A percentile compares a stretch with the other conserved stretches of the same genome.
Evolutionary conservation across 805 yeast genomes (phyloP).

Genomic region (Metschnikowia cubensis): DNA sequence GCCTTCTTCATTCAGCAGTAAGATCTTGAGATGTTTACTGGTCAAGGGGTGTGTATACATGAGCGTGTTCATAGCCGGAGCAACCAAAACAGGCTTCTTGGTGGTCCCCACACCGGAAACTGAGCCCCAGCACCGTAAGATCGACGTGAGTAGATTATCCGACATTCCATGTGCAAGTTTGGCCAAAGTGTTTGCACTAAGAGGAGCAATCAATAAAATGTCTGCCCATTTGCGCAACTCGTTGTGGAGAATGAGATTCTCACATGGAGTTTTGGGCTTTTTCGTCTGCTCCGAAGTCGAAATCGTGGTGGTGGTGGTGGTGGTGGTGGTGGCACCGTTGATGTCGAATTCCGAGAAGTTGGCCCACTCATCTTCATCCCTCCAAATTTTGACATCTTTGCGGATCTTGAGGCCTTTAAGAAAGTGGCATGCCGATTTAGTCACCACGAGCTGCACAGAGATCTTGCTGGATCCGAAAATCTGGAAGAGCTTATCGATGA

Average conservation of each 20-base stretch:
- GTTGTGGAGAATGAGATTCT: conserved; percentile 38
- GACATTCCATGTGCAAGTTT: conserved; percentile 43
- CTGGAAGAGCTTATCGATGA: conserved; percentile 81
- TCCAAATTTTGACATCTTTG: conserved; percentile 79
- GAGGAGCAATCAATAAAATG: conserved; percentile 43
- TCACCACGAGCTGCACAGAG: conserved; percentile 80
- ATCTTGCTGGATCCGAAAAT: conserved; percentile 66
- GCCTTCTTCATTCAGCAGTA: conserved; percentile 34
- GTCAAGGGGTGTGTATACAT: conserved; percentile 48
- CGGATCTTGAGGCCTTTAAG: conserved; percentile 56
- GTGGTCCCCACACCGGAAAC: conserved; percentile 13
- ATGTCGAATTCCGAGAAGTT: conserved; percentile 29
- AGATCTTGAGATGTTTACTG: conserved; percentile 33
- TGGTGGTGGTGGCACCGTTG: conserved; percentile 16
- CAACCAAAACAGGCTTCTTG: conserved; percentile 42
- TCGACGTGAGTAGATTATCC: conserved; percentile 41
- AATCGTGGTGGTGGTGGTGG: conserved; percentile 21
- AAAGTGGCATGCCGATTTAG: conserved; percentile 75
- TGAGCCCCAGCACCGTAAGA: conserved; percentile 42
- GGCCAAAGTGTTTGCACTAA: conserved; percentile 44
- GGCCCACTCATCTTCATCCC: conserved; percentile 92
- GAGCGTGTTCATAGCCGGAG: conserved; percentile 47
- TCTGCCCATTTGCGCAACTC: conserved; percentile 47
- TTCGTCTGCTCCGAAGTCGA: conserved; percentile 17
- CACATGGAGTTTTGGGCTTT: conserved; percentile 15